A percentile compares a stretch with the other conserved stretches of the same genome.
phyloP scores from a whole-genome alignment of 2,329 filamentous ascomycete genomes.

The Neopestalotiopsis rosae region DNA sequence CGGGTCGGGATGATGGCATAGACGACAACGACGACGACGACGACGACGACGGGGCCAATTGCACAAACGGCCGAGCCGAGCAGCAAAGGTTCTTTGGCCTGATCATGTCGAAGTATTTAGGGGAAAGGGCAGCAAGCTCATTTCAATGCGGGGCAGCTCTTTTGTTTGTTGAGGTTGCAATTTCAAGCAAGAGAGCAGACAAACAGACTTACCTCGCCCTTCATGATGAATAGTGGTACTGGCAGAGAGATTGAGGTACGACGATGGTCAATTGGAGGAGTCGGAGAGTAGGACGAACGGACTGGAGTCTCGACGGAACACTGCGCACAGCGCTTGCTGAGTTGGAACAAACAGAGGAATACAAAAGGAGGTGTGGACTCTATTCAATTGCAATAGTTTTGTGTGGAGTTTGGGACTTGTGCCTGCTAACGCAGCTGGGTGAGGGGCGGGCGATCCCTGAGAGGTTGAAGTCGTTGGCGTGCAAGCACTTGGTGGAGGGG shows the following conservation, averaged over 20 bases:
- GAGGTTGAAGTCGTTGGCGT: background rate
- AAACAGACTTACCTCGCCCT: conserved; percentile 57
- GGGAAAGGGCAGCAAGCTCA: conserved; percentile 17
- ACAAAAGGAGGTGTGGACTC: conserved; percentile 19
- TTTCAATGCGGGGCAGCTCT: background rate
- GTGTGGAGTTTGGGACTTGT: conserved; percentile 13
- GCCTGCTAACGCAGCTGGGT: conserved; percentile 5
- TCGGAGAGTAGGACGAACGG: background rate
- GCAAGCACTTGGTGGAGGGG: conserved; percentile 13
- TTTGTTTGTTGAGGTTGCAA: conserved; percentile 18
- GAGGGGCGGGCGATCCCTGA: conserved; percentile 5
- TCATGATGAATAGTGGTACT: conserved; percentile 49
- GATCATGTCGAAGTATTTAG: conserved; percentile 3
- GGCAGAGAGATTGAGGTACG: background rate
- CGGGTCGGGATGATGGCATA: background rate
- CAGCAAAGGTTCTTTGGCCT: background rate
- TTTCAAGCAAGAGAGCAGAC: conserved; percentile 19
- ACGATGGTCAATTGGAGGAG: conserved; percentile 5
- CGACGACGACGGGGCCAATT: background rate
- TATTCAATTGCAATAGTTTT: conserved; percentile 12
- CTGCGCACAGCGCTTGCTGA: conserved; percentile 24
- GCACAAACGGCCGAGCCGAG: background rate
- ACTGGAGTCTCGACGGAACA: conserved; percentile 15
- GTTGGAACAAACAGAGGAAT: conserved; percentile 9
- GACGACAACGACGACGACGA: background rate